Base-by-base conservation (phyloP, 768 basidiomycete genomes). In the Xerocomus potaroensis region DNA sequence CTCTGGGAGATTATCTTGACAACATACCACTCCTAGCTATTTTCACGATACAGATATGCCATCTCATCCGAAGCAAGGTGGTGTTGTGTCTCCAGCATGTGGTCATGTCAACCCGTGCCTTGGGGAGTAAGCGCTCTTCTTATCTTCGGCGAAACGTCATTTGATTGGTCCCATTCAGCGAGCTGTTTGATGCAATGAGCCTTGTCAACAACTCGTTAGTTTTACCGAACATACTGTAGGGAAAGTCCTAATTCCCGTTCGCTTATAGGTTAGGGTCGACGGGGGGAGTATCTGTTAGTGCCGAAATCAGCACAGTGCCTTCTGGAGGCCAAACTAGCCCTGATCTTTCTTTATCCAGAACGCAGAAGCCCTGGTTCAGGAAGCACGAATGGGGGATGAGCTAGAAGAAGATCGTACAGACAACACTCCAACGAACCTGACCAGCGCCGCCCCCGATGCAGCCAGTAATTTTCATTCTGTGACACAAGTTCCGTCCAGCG, bases 51-150 rank as follows among this genome's bases (percentile, higher is more conserved):
- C 10, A 3, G 4, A 15, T 18, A 11, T 1, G 9, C 3, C 3
- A 23, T 21, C 10, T 10, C 10, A 27, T 27, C 10, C 26, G 26
- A 10, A 27, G 26, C 26, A 5, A 27, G 26, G n/a, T 0, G 31
- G 24, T 16, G 38, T 8, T 10, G 2, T 9, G 21, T 18, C 38
- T n/a, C 11, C 4, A 27, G 18, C 5, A 29, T 12, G 3, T 3
- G 14, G n/a, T 8, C 3, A 16, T 2, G 23, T 4, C 1, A 7
- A 35, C 21, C 19, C 0, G 26, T 8, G 0, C 0, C 8, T 6
- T 18, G 37, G 3, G 38, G 26, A 39, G 56, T 51, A 44, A 48
- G 43, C 2, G 21, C n/a, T 27, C 26, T 27, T 27, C 26, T 5
- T 27, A 5, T 27, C 26, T 27, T 27, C 26, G 5, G 26, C 10